Evolutionary conservation across 306 rosid genomes (phyloP), one percentile per base, ranked within the genome.

Genomic region (Fragaria nilgerrensis): DNA sequence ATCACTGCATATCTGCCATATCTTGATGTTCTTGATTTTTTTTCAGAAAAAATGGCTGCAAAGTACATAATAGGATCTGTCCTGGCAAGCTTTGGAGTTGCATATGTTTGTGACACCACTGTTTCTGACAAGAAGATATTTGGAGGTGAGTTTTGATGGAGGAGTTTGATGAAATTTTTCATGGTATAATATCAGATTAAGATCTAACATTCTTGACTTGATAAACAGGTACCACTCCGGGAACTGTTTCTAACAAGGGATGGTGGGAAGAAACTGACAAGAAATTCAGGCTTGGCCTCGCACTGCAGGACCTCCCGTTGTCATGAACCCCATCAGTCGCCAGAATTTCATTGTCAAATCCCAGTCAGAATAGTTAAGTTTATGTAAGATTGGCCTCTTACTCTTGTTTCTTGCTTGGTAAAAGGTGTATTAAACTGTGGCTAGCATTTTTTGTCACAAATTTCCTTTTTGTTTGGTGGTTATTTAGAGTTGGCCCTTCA

Each of bases 251-350:
- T 19, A 92, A 76, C 86, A 72, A 78, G 47, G 90, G 78, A 84
- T 84, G 12, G 98, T 82, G 77, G 82, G 94, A 85, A 77, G 96
- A 92, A 88, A 92, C 97, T 39, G 98, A 94, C 83, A 91, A 87
- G 77, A 95, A 90, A 80, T 88, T 95, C 93, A 90, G 85, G 82
- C 96, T 50, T 95, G 96, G 98, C 98, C 98, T 68, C 96, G 97
- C 0, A 87, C 93, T 61, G 87, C 87, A 45, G 87, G 84, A 12
- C 82, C 87, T 19, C 87, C 87, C 0, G 87, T 84, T 9, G 87
- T 84, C 29, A 80, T 84, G 82, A 84, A 84, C 39, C 87, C 87
- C n/a, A 84, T 84, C 29, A 70, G 82, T 65, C 83, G 83, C 49
- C 85, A 84, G 80, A 84, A 81, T 48, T 84, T 84, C 80, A 84